Percentiles rank a stretch among this genome's conserved stretches.
Evolutionary conservation across 352 stramenopile genomes (phyloP).

Genomic region (Nothophytophthora sp.): DNA sequence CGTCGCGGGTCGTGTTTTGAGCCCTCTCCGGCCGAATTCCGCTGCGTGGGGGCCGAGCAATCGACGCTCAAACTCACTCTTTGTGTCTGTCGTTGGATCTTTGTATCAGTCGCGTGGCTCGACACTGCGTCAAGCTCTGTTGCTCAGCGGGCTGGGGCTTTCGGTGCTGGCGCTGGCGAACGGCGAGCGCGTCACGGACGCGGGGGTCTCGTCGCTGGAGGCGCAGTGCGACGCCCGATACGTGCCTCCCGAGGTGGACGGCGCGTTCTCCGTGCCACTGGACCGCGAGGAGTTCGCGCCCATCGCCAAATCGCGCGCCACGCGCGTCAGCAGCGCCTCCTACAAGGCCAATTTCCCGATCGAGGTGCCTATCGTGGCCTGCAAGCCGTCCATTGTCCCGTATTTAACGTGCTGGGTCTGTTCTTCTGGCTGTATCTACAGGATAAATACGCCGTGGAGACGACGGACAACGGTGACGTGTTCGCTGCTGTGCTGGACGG

Average conservation of each 20-base stretch:
- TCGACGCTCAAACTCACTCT: constrained; percentile 6
- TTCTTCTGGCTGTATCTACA: constrained; percentile 14
- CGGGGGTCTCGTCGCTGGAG: constrained; percentile 16
- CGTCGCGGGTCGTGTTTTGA: background rate
- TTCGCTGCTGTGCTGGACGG: constrained; percentile 90
- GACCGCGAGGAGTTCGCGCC: constrained; percentile 51
- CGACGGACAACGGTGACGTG: constrained; percentile 69
- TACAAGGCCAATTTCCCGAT: constrained; percentile 77
- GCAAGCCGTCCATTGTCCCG: too few species aligned
- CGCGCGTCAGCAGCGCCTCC: constrained; percentile 52
- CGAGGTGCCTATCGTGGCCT: constrained; percentile 40
- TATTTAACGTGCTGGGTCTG: too few species aligned
- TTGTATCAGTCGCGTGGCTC: constrained; percentile 22
- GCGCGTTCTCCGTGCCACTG: constrained; percentile 50
- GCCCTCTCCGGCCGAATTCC: background rate
- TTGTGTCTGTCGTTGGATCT: background rate
- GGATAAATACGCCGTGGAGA: constrained; percentile 85
- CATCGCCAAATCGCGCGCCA: constrained; percentile 46
- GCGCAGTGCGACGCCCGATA: constrained; percentile 63
- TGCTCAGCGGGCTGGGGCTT: constrained; percentile 50
- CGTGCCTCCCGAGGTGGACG: constrained; percentile 39
- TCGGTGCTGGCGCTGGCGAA: constrained; percentile 46
- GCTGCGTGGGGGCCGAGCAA: constrained; percentile 2
- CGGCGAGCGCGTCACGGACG: constrained; percentile 25
- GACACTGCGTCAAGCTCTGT: constrained; percentile 43